Conservation (phyloP, 2,329 filamentous ascomycete genomes). For the Fusarium tjaetaba region DNA sequence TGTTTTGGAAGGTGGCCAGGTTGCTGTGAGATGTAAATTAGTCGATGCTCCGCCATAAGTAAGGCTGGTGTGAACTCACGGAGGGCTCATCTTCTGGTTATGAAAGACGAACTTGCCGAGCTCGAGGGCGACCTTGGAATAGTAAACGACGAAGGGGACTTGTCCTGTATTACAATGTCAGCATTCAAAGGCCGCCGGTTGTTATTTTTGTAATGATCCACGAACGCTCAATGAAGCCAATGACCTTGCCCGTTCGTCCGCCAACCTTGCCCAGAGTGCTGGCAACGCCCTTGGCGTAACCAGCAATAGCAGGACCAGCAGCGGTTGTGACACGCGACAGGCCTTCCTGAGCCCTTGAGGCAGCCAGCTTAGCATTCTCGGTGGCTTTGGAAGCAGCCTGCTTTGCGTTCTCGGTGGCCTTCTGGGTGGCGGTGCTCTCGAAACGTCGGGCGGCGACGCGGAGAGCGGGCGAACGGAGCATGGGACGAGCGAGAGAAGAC, state of each 20-base stretch:
- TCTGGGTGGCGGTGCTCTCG: constrained; percentile 66
- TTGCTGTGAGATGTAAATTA: constrained; percentile 62
- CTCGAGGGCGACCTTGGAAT: constrained; percentile 88
- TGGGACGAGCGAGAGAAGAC: constrained; percentile 54
- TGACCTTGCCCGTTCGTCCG: constrained; percentile 81
- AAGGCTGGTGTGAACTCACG: constrained; percentile 70
- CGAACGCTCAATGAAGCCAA: constrained; percentile 89
- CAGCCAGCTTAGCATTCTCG: constrained; percentile 49
- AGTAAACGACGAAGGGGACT: constrained; percentile 89
- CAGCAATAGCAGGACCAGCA: constrained; percentile 78
- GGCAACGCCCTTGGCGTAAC: constrained; percentile 74
- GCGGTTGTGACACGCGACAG: constrained; percentile 83
- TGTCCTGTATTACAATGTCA: constrained; percentile 66
- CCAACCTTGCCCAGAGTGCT: constrained; percentile 79
- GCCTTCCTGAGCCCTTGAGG: constrained; percentile 79
- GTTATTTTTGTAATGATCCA: constrained; percentile 29
- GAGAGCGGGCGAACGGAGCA: constrained; percentile 59
- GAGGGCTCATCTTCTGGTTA: constrained; percentile 90
- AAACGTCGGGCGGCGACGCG: constrained; percentile 64
- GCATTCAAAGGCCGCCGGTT: background rate
- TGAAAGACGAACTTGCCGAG: constrained; percentile 87
- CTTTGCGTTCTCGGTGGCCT: constrained; percentile 57
- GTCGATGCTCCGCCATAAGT: constrained; percentile 10
- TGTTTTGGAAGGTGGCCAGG: constrained; percentile 83
- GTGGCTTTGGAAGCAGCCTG: constrained; percentile 48